phyloP scores from a whole-genome alignment of 345 rosid species.

The Triadica sebifera region DNA sequence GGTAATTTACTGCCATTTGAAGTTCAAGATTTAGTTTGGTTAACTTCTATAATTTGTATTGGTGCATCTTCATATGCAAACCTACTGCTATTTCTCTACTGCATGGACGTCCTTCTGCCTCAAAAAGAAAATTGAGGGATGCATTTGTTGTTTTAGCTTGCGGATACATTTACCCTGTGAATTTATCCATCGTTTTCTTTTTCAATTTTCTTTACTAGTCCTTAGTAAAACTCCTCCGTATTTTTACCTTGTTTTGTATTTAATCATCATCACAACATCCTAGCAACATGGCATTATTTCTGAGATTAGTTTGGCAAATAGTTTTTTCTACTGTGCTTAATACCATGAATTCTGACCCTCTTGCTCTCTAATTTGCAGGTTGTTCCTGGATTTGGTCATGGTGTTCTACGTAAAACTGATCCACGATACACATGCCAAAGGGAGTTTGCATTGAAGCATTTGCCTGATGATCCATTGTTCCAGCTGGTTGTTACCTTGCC shows the following conservation, averaged over 20 bases:
- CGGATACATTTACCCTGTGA: background rate
- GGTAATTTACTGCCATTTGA: conserved; percentile 39
- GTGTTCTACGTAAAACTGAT: conserved; percentile 94
- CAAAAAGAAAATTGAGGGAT: background rate
- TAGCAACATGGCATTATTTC: background rate
- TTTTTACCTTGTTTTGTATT: background rate
- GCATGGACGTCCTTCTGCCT: background rate
- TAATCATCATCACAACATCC: background rate
- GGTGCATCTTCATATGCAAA: background rate
- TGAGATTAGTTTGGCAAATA: conserved; percentile 13
- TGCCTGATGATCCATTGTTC: conserved; percentile 93
- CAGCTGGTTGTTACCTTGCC: conserved; percentile 64
- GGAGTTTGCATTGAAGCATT: conserved; percentile 96
- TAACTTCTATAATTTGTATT: background rate
- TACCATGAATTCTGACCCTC: background rate
- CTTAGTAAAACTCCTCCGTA: too few relatives aligned
- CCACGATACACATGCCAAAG: conserved; percentile 95
- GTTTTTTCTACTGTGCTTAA: background rate
- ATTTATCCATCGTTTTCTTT: background rate
- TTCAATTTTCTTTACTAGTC: background rate
- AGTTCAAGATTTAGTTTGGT: background rate
- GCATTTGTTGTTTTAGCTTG: background rate
- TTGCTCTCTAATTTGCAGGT: conserved; percentile 49
- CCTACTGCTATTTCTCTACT: too few relatives aligned
- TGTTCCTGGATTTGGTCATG: conserved; percentile 98